phyloP scores from a whole-genome alignment of 106 monocot genomes.

The Platanthera zijinensis region DNA sequence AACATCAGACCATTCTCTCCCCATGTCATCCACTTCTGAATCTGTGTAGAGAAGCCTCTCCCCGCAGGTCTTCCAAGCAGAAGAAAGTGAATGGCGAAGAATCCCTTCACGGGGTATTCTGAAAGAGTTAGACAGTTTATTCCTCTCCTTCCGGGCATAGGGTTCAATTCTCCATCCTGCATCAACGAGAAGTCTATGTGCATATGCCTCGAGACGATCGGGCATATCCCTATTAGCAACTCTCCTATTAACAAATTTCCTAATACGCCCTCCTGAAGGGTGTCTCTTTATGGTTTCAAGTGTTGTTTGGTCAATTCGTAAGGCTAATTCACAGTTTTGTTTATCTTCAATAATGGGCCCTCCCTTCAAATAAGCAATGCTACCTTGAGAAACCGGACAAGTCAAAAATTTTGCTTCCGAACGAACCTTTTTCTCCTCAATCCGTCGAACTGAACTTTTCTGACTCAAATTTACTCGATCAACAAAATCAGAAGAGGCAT shows the following conservation, averaged over 20 bases:
- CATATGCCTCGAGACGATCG: constrained; percentile 45
- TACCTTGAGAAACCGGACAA: constrained; percentile 32
- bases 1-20: constrained; percentile 58
- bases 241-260: constrained; percentile 10
- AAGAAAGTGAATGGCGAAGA: constrained; percentile 39
- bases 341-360: background rate
- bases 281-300: constrained; percentile 3
- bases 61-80: constrained; percentile 79
- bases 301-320: background rate
- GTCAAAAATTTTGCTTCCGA: constrained; percentile 16
- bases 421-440: constrained; percentile 7
- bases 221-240: constrained; percentile 30
- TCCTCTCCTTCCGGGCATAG: constrained; percentile 43
- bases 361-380: constrained; percentile 17
- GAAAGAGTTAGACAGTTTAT: constrained; percentile 37
- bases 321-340: constrained; percentile 8
- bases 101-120: constrained; percentile 27
- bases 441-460: constrained; percentile 4
- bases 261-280: constrained; percentile 7
- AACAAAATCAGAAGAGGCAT: constrained; percentile 2
- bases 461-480: constrained; percentile 1
- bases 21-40: constrained; percentile 17
- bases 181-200: constrained; percentile 52
- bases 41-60: constrained; percentile 22
- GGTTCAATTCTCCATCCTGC: constrained; percentile 60